Evolutionary conservation across 1,284 basidiomycete genomes (phyloP).

Genomic region (Puccinia coronata): DNA sequence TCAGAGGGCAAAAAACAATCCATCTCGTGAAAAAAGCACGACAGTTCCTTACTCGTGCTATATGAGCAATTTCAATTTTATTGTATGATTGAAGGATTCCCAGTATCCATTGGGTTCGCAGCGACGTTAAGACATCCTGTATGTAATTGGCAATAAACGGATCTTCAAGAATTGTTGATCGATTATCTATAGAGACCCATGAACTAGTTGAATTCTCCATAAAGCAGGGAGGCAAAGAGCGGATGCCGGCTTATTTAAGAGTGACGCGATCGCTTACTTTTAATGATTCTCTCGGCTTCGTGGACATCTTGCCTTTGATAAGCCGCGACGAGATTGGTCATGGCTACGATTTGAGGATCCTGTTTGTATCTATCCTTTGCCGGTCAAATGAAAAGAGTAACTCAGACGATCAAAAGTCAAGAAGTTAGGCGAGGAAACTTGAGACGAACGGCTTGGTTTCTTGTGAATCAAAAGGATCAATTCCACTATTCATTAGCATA

Average conservation of each 20-base stretch:
- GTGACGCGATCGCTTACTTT: slow-evolving; percentile 67
- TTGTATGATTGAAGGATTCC: slow-evolving; percentile 57
- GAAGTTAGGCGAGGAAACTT: background rate
- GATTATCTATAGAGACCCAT: slow-evolving; percentile 52
- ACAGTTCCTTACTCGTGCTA: slow-evolving; percentile 49
- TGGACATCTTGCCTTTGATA: slow-evolving; percentile 96
- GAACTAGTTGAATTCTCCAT: background rate
- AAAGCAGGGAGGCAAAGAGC: background rate
- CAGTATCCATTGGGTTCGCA: slow-evolving; percentile 58
- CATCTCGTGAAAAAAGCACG: background rate
- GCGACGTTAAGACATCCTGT: slow-evolving; percentile 56
- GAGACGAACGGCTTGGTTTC: slow-evolving; percentile 87
- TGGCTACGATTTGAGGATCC: slow-evolving; percentile 92
- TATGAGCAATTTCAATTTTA: slow-evolving; percentile 54
- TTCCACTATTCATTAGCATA: slow-evolving; percentile 96
- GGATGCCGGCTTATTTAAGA: too few species aligned
- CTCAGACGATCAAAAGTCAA: background rate
- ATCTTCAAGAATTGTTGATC: slow-evolving; percentile 57
- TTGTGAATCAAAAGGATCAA: slow-evolving; percentile 99
- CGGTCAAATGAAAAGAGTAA: background rate
- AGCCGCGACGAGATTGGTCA: slow-evolving; percentile 94
- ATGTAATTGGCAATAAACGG: slow-evolving; percentile 57
- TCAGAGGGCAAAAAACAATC: background rate
- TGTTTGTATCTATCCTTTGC: slow-evolving; percentile 75
- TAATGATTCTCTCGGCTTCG: slow-evolving; percentile 88